A percentile compares a stretch with the other conserved stretches of the same genome.
Evolutionary conservation across 257 asterid genomes (phyloP).

Genomic region (Solanum stenotomum): DNA sequence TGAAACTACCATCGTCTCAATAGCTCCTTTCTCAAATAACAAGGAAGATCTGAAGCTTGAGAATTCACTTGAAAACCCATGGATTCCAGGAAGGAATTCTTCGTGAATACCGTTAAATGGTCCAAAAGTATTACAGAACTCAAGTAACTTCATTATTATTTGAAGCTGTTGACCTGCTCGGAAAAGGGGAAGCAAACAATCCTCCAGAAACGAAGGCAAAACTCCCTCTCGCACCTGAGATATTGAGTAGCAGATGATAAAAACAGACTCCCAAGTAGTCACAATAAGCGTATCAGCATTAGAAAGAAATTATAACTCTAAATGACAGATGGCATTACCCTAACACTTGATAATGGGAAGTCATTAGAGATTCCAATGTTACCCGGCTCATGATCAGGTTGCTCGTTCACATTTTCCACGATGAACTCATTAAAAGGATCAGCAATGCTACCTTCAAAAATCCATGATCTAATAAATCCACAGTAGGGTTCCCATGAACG

Average conservation of each 20-base stretch:
- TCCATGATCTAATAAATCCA: conserved; percentile 89
- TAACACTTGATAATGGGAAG: conserved; percentile 53
- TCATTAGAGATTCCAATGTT: conserved; percentile 26
- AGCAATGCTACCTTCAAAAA: conserved; percentile 66
- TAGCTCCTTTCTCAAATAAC: conserved; percentile 63
- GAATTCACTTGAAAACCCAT: conserved; percentile 41
- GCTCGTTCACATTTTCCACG: conserved; percentile 44
- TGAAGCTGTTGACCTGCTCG: conserved; percentile 99
- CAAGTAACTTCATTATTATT: conserved; percentile 75
- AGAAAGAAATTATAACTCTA: conserved; percentile 2
- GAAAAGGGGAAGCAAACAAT: conserved; percentile 61
- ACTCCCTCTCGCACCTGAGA: conserved; percentile 77
- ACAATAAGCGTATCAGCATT: conserved; percentile 6
- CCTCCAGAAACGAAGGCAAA: conserved; percentile 83
- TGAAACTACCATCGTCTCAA: conserved; percentile 43
- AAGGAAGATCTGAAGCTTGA: conserved; percentile 52
- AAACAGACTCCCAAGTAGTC: conserved; percentile 11
- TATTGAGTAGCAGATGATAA: conserved; percentile 13
- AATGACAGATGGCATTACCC: conserved; percentile 42
- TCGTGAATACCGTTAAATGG: conserved; percentile 32
- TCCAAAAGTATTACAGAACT: conserved; percentile 45
- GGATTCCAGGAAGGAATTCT: conserved; percentile 61
- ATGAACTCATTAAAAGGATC: conserved; percentile 82
- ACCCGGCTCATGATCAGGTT: conserved; percentile 20
- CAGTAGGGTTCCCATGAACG: conserved; percentile 82